Percentiles rank a stretch among this genome's conserved stretches.
phyloP scores from a whole-genome alignment of 805 yeast genomes.

The Saturnispora diversa region DNA sequence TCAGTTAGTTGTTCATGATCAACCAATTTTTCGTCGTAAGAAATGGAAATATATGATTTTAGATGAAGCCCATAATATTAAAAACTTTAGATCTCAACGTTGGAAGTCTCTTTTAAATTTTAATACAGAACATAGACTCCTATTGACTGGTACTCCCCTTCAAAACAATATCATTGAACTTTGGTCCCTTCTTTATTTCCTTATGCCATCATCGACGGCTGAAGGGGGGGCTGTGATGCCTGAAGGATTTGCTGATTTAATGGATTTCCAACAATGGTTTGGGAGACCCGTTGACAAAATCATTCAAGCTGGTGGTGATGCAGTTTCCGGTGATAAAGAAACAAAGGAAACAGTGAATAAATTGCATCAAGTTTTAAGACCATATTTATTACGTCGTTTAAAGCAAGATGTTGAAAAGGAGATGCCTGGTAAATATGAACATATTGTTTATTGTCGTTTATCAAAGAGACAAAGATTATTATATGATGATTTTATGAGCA shows the following conservation, averaged over 20 bases:
- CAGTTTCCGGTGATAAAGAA: slow-evolving; percentile 52
- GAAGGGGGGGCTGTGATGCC: slow-evolving; percentile 57
- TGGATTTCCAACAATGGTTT: slow-evolving; percentile 97
- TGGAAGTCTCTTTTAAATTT: slow-evolving; percentile 95
- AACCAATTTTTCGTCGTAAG: slow-evolving; percentile 83
- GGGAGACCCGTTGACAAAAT: slow-evolving; percentile 94
- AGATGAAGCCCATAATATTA: slow-evolving; percentile 97
- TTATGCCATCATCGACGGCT: slow-evolving; percentile 81
- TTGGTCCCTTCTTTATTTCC: slow-evolving; percentile 90
- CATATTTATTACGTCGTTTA: slow-evolving; percentile 81
- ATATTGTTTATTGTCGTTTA: slow-evolving; percentile 81
- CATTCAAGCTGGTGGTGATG: slow-evolving; percentile 58
- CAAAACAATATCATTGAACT: slow-evolving; percentile 92
- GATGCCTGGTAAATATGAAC: slow-evolving; percentile 98
- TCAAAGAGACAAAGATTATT: slow-evolving; percentile 87
- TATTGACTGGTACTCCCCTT: slow-evolving; percentile 93
- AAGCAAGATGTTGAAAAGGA: slow-evolving; percentile 97
- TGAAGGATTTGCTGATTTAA: slow-evolving; percentile 91
- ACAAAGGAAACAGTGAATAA: slow-evolving; percentile 79
- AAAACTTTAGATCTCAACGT: slow-evolving; percentile 90
- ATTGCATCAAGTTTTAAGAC: slow-evolving; percentile 88
- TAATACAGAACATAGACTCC: slow-evolving; percentile 79
- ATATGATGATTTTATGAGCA: slow-evolving; percentile 94
- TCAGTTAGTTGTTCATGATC: slow-evolving; percentile 96
- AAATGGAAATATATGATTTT: slow-evolving; percentile 94